Evolutionary conservation across 2,329 filamentous ascomycete genomes (phyloP).

Genomic region (Aureobasidium sp.): DNA sequence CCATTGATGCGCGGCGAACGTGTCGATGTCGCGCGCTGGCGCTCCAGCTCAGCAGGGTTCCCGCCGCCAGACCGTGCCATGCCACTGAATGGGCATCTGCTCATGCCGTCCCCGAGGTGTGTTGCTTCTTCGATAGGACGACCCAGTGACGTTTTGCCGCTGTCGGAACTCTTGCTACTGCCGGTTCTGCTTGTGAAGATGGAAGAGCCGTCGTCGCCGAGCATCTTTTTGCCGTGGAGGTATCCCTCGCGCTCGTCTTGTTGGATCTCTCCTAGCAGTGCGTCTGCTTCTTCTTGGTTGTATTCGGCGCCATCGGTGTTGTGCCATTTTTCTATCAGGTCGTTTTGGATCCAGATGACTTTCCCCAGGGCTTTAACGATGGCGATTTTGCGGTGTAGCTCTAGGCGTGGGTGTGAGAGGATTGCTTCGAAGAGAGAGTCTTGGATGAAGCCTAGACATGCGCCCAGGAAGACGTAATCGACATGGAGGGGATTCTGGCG

Average conservation of each 20-base stretch:
- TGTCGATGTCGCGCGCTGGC: constrained; percentile 5
- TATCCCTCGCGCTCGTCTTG: constrained; percentile 8
- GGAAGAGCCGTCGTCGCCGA: constrained; percentile 1
- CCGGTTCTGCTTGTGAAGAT: not conserved
- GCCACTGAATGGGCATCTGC: constrained; percentile 11
- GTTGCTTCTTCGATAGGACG: constrained; percentile 16
- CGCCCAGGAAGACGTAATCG: constrained; percentile 73
- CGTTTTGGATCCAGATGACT: constrained; percentile 83
- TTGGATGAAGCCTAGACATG: constrained; percentile 66
- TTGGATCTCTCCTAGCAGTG: not conserved
- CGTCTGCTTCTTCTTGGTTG: not conserved
- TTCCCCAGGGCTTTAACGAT: constrained; percentile 71
- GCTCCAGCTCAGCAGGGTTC: constrained; percentile 1
- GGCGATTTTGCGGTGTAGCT: constrained; percentile 61
- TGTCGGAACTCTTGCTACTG: constrained; percentile 1
- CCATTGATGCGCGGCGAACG: not conserved
- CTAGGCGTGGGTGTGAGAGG: constrained; percentile 61
- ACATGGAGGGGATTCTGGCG: constrained; percentile 66
- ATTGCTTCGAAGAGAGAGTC: constrained; percentile 72
- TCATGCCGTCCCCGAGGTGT: constrained; percentile 4
- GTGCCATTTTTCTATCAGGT: constrained; percentile 79
- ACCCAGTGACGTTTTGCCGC: constrained; percentile 13
- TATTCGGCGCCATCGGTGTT: constrained; percentile 12
- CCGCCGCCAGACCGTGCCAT: not conserved
- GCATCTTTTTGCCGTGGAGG: constrained; percentile 5